Evolutionary conservation across 805 yeast species (phyloP).

Genomic region (Candida boidinii): DNA sequence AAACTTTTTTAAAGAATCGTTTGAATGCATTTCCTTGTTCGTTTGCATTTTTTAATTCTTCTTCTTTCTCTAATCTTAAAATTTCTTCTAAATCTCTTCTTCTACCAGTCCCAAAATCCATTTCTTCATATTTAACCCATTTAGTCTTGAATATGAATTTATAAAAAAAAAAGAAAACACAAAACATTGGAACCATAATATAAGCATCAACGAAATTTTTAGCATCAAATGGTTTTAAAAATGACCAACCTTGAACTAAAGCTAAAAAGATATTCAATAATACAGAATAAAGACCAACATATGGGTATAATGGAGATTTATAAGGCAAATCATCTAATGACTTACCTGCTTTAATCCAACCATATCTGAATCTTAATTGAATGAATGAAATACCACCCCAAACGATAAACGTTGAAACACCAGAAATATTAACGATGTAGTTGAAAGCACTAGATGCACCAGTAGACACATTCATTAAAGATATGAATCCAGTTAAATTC

Average conservation of each 20-base stretch:
- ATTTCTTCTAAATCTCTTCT: slow-evolving; percentile 27
- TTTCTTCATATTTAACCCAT: slow-evolving; percentile 30
- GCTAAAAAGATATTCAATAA: slow-evolving; percentile 43
- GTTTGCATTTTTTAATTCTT: too few relatives aligned
- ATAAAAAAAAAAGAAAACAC: slow-evolving; percentile 27
- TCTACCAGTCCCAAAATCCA: slow-evolving; percentile 45
- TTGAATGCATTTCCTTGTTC: too few relatives aligned
- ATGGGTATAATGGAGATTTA: slow-evolving; percentile 43
- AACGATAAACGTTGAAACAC: slow-evolving; percentile 59
- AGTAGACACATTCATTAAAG: slow-evolving; percentile 47
- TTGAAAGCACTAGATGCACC: slow-evolving; percentile 54
- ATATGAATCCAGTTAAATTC: slow-evolving; percentile 45
- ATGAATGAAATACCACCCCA: slow-evolving; percentile 54
- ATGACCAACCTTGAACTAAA: slow-evolving; percentile 60
- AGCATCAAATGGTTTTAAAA: slow-evolving; percentile 50
- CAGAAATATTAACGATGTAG: slow-evolving; percentile 54
- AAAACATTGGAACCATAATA: slow-evolving; percentile 53
- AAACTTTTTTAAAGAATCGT: too few relatives aligned
- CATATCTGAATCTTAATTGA: slow-evolving; percentile 48
- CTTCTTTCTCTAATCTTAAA: too few relatives aligned
- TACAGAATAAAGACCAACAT: slow-evolving; percentile 40
- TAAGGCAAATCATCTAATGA: slow-evolving; percentile 43
- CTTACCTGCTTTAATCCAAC: slow-evolving; percentile 34
- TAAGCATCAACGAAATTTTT: slow-evolving; percentile 53
- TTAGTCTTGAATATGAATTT: slow-evolving; percentile 12